A percentile compares a stretch with the other conserved stretches of the same genome.
Conservation (phyloP, 2,329 filamentous ascomycete genomes). For the Alternaria rosae region DNA sequence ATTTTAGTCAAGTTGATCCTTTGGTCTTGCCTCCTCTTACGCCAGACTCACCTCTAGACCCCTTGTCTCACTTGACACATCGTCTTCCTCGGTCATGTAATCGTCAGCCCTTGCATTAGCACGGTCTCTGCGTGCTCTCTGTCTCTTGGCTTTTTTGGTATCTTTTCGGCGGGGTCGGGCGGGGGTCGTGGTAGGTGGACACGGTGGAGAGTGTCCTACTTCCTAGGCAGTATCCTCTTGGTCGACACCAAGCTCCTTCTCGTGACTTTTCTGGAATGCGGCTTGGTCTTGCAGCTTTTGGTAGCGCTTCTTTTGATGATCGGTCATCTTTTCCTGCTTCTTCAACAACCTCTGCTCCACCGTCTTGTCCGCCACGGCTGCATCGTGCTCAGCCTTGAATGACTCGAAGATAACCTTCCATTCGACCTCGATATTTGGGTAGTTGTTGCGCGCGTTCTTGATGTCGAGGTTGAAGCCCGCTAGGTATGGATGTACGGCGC, state of each 20-base stretch:
- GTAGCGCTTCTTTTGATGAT: not conserved
- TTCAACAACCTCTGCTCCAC: not conserved
- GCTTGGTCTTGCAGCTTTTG: not conserved
- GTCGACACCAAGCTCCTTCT: not conserved
- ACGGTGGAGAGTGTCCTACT: not conserved
- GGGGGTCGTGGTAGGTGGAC: not conserved
- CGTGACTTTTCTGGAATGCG: not conserved
- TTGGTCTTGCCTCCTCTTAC: not conserved
- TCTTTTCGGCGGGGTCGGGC: not conserved
- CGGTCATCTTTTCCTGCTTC: not conserved
- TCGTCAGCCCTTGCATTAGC: not conserved
- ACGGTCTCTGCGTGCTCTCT: not conserved
- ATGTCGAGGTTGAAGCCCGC: constrained; percentile 13
- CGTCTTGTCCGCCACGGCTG: not conserved
- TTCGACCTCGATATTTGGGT: not conserved
- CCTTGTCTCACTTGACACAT: not conserved
- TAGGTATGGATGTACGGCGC: constrained; percentile 12
- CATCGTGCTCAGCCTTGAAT: not conserved
- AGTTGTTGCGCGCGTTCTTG: constrained; percentile 15
- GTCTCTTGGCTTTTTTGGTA: not conserved
- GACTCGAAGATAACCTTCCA: not conserved
- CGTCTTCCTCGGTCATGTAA: not conserved
- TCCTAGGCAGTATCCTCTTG: not conserved
- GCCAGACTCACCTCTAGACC: not conserved
- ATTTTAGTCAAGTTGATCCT: accelerated